Conservation (phyloP, 352 stramenopile species). For the Phytopythium mirpurense region DNA sequence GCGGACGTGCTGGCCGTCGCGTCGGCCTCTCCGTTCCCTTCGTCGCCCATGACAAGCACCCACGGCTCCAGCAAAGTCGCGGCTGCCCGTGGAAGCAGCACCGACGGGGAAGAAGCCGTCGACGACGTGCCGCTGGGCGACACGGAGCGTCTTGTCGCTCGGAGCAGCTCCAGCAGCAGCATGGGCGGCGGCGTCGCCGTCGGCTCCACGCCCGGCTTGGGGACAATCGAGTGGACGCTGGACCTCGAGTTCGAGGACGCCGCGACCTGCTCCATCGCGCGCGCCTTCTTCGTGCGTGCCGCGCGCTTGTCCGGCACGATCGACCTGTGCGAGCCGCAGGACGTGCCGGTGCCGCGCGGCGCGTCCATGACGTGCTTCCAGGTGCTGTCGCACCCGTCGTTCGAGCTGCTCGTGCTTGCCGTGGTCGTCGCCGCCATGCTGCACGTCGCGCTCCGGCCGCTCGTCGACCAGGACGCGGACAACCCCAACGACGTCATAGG, state of each 20-base stretch:
- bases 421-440: conserved; percentile 63
- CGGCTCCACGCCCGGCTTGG: background rate
- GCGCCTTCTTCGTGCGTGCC: conserved; percentile 56
- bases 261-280: conserved; percentile 38
- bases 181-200: background rate
- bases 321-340: conserved; percentile 33
- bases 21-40: background rate
- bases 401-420: conserved; percentile 64
- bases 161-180: conserved; percentile 4
- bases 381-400: conserved; percentile 62
- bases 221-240: conserved; percentile 26
- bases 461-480: conserved; percentile 44
- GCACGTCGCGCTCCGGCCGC: conserved; percentile 56
- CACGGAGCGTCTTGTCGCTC: conserved; percentile 2
- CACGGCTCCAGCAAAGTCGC: background rate
- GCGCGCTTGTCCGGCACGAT: conserved; percentile 36
- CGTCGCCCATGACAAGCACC: background rate
- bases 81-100: background rate
- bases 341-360: conserved; percentile 40
- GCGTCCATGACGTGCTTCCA: conserved; percentile 60
- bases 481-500: too few species aligned
- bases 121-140: conserved; percentile 6
- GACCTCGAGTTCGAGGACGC: conserved; percentile 73
- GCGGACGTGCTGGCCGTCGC: background rate
- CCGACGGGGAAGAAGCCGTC: background rate